A percentile compares a stretch with the other conserved stretches of the same genome.
Evolutionary conservation across 306 rosid species (phyloP).

Genomic region (Prunus mira): DNA sequence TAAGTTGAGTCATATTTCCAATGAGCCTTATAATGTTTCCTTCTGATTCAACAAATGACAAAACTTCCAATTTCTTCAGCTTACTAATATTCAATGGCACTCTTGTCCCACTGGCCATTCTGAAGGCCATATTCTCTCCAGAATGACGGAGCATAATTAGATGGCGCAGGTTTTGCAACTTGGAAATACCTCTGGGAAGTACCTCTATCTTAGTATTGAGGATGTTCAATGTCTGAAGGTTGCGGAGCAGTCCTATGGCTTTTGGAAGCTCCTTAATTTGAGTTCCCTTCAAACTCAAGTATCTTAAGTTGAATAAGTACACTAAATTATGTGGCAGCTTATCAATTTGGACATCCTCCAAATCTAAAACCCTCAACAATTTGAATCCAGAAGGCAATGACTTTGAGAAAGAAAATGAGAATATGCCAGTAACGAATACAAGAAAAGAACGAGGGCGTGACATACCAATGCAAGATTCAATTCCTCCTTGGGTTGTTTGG

Average conservation of each 20-base stretch:
- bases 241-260: slow-evolving; percentile 21
- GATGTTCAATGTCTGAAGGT: slow-evolving; percentile 22
- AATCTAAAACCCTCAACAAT: slow-evolving; percentile 15
- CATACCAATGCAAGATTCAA: not conserved
- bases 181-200: slow-evolving; percentile 8
- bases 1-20: slow-evolving; percentile 12
- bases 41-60: not conserved
- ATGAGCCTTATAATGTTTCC: not conserved
- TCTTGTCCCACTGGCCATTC: not conserved
- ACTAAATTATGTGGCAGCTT: not conserved
- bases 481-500: not conserved
- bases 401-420: not conserved
- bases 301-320: slow-evolving; percentile 21
- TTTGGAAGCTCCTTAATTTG: slow-evolving; percentile 14
- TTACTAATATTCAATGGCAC: not conserved
- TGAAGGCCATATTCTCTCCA: not conserved
- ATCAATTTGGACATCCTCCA: slow-evolving; percentile 6
- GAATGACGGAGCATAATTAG: not conserved
- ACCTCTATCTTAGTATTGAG: not conserved
- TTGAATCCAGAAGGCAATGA: slow-evolving; percentile 2
- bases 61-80: slow-evolving; percentile 9
- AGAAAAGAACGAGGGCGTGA: slow-evolving; percentile 12
- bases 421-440: not conserved
- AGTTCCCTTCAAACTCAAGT: slow-evolving; percentile 12
- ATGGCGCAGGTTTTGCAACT: not conserved